Evolutionary conservation across 2,329 filamentous ascomycete genomes (phyloP).

Genomic region (Microdochium paspali): DNA sequence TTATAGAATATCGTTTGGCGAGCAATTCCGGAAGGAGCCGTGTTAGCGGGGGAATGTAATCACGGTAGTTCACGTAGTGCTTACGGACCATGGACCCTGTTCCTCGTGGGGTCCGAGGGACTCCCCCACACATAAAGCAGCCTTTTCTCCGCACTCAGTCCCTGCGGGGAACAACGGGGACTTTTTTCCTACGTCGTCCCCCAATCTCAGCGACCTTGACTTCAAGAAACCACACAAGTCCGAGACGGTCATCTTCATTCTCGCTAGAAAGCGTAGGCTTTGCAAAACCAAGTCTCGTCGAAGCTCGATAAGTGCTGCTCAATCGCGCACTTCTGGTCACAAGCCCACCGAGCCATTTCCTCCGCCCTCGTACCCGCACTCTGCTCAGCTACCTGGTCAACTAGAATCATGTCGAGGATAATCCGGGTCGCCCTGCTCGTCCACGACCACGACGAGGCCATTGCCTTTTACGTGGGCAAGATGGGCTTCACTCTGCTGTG

Average conservation of each 20-base stretch:
- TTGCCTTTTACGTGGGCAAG: constrained; percentile 1
- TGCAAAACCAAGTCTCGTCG: too few species aligned
- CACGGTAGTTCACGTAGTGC: not conserved
- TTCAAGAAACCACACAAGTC: too few species aligned
- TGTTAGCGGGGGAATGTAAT: not conserved
- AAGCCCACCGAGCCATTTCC: too few species aligned
- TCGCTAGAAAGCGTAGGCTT: too few species aligned
- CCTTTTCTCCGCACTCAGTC: not conserved
- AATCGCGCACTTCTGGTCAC: too few species aligned
- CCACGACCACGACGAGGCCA: not conserved
- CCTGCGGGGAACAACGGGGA: not conserved
- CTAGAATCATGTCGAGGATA: not conserved
- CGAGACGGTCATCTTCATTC: too few species aligned
- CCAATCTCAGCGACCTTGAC: too few species aligned
- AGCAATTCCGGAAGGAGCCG: too few species aligned
- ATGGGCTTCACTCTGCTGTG: not conserved
- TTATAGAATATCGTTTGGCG: too few species aligned
- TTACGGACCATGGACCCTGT: not conserved
- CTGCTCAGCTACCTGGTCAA: too few species aligned
- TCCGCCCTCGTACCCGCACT: too few species aligned
- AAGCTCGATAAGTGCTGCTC: too few species aligned
- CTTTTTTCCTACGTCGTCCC: not conserved
- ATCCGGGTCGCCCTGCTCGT: not conserved
- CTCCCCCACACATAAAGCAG: not conserved
- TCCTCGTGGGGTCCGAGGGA: not conserved